Base-by-base conservation (phyloP, 169 alveolate species). In the Babesia caballi region DNA sequence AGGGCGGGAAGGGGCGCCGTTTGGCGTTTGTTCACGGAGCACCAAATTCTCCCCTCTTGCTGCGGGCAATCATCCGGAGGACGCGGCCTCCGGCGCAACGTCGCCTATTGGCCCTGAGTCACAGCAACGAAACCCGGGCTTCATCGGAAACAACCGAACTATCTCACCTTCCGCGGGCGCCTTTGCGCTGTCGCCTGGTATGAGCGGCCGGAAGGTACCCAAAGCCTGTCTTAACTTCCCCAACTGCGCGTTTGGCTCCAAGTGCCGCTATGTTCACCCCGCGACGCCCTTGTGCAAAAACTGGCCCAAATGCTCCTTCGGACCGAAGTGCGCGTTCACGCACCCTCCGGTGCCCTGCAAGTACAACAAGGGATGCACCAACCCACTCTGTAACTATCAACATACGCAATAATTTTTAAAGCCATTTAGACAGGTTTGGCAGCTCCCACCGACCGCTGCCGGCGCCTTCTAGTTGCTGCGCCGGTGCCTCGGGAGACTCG, bases 251-350 rank as follows among this genome's bases (percentile, higher is more conserved):
- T 81, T 33, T 44, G 88, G 88, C 8, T 81, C 71, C 32, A 52
- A 44, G n/a, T 81, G 88, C 53, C 59, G 80, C n/a, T 81, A 61
- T 25, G 33, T 81, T 21, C 88, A 81, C 67, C 83, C 84, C 23
- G 35, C 47, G 54, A 19, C 32, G 19, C 28, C 50, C 14, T 21
- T 47, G 38, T 81, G 88, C 69, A 69, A 71, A 41, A 32, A 81
- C 66, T 81, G 77, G 85, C 88, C 88, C 49, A 60, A 69, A 23
- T 81, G 88, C 25, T 7, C 82, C 33, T 81, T 59, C 53, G 88
- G 88, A 28, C 59, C 59, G 21, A 71, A 81, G 27, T 81, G 88
- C 74, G 84, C 78, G n/a, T 81, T 50, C 63, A 38, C 38, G 15
- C 88, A 81, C 66, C 88, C 88, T 0, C 69, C 61, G 52, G 72